Conservation (phyloP, 2,329 filamentous ascomycete species). For the Aaosphaeria pasadenensis region DNA sequence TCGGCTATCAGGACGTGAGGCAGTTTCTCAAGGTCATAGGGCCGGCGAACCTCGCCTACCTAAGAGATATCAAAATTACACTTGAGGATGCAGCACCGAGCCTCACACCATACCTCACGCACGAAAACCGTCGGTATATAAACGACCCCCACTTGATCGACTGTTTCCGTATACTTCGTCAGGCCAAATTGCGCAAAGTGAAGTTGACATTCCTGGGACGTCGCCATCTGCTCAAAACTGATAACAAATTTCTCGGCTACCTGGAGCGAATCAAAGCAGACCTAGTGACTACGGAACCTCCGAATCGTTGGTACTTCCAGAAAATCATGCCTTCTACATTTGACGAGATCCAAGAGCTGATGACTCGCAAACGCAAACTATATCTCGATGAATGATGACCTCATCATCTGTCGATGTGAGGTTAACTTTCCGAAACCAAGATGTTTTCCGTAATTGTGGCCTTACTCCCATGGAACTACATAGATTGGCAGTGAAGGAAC, state of each 20-base stretch:
- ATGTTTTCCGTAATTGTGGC: too few species aligned
- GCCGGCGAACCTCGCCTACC: conserved; percentile 42
- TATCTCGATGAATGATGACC: too few species aligned
- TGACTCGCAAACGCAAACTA: too few species aligned
- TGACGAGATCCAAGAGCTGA: too few species aligned
- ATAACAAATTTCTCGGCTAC: conserved; percentile 44
- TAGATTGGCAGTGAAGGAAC: too few species aligned
- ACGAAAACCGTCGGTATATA: conserved; percentile 48
- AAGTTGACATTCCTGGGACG: conserved; percentile 44
- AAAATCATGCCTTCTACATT: too few species aligned
- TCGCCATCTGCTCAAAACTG: conserved; percentile 26
- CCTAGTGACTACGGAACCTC: background rate
- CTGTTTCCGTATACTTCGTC: conserved; percentile 42
- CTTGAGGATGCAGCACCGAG: conserved; percentile 47
- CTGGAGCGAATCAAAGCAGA: conserved; percentile 46
- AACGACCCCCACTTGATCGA: conserved; percentile 47
- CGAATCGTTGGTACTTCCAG: too few species aligned
- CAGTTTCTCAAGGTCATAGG: conserved; percentile 49
- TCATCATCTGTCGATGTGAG: too few species aligned
- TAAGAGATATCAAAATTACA: conserved; percentile 45
- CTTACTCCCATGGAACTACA: too few species aligned
- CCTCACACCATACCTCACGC: conserved; percentile 35
- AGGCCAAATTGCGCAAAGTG: conserved; percentile 42
- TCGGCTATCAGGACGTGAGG: conserved; percentile 47
- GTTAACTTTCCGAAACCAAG: too few species aligned